Base-by-base conservation (phyloP, 192 early-diverging fungal species). In the Backusella sp. region DNA sequence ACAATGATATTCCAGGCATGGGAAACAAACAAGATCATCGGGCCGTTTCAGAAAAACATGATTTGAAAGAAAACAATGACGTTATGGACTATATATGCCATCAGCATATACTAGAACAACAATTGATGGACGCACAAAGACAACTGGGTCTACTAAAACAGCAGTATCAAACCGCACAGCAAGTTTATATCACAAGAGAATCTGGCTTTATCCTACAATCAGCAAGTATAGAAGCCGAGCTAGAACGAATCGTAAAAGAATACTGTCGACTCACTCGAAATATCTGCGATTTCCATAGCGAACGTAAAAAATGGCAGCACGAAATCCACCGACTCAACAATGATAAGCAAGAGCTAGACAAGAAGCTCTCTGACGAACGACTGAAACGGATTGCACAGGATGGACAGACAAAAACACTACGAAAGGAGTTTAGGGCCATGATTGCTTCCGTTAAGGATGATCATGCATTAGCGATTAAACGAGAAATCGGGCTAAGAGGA, bases 391-490 rank as follows among this genome's bases (percentile, higher is more conserved):
- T 80, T 21, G 78, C 39, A 28, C 41, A 75, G 23, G 68, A 68
- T 32, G 66, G 44, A 2, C 80, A 80, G 0, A 88, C 86, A 0
- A 74, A 79, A 14, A 80, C 85, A 5, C 69, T 89, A 66, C 75
- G 86, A 32, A 84, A 83, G 68, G 88, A 89, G 66, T 89, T 89
- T 72, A 72, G 88, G 62, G 76, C 82, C 9, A 80, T 88, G 41
- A 88, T 89, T 82, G 52, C 69, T 5, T 81, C 85, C 36, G 59
- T 83, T 4, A 84, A 81, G 67, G 69, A 72, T 23, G 84, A 86
- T n/a, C 87, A 89, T 28, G 72, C 79, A 21, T 81, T 76, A 67
- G 70, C 71, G 7, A 73, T 89, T 30, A 73, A 81, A 11, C 72
- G 79, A 9, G 86, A 86, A 21, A 75, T 79, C 1, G 81, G 81